Evolutionary conservation across 805 yeast species (phyloP).

Genomic region (Wickerhamomyces sydowiorum): DNA sequence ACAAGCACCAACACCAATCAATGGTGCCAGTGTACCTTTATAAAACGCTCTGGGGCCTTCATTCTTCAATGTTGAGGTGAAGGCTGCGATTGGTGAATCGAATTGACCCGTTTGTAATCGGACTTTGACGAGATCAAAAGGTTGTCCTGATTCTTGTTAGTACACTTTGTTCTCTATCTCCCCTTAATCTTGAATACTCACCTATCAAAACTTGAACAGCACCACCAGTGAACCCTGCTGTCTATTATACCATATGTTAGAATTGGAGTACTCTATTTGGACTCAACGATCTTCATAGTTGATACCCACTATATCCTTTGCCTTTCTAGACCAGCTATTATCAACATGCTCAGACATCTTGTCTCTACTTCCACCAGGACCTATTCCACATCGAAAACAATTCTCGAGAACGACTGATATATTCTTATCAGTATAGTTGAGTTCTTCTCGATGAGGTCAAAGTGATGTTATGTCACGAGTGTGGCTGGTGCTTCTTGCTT

Average conservation of each 20-base stretch:
- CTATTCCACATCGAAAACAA: too few species aligned
- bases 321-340: conserved; percentile 36
- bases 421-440: too few species aligned
- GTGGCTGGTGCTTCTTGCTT: not conserved
- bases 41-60: conserved; percentile 88
- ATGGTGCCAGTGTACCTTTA: conserved; percentile 90
- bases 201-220: conserved; percentile 90
- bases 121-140: conserved; percentile 92
- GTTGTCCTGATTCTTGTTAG: conserved; percentile 78
- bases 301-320: conserved; percentile 39
- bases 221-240: conserved; percentile 93
- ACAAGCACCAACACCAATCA: conserved; percentile 94
- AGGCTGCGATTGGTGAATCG: conserved; percentile 71
- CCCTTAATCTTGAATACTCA: not conserved
- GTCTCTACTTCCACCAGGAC: too few species aligned
- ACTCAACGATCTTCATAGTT: not conserved
- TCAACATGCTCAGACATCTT: conserved; percentile 16
- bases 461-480: conserved; percentile 1
- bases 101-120: conserved; percentile 85
- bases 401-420: too few species aligned
- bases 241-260: conserved; percentile 8
- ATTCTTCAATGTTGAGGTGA: conserved; percentile 59
- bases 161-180: too few species aligned
- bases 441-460: not conserved
- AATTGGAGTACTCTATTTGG: too few species aligned